Base-by-base conservation (phyloP, 2,329 filamentous ascomycete species). In the Alternaria sp. region DNA sequence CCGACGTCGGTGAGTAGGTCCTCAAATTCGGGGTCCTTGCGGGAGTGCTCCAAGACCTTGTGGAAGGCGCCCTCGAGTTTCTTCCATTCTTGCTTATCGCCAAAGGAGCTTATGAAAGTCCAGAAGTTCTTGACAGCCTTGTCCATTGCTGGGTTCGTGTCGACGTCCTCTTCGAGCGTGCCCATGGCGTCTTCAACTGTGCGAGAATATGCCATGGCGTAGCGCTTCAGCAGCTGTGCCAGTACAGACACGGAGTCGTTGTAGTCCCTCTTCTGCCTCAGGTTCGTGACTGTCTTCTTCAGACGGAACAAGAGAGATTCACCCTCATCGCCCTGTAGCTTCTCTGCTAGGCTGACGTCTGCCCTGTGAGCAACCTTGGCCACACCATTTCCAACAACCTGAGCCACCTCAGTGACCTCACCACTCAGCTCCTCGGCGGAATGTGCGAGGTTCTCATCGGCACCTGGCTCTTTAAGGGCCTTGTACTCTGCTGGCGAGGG, bases 211-310 rank as follows among this genome's bases (percentile, higher is more conserved):
- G 89, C 83, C 63, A 88, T 82, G 9, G 91, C 89, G 76, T 96
- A 97, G 42, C 90, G 87, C 72, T 93, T 88, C 57, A 97, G 84
- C 6, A 98, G 83, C 7, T 89, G 79, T 0, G 91, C 87, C 32
- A 98, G 78, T 0, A 89, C 93, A 1, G 91, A 93, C 0, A 97
- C 93, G 0, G 94, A 97, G 48, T 94, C 89, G 0, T 90, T 88
- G 75, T 98, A 98, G 75, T 97, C 93, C 7, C 85, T 87, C 52
- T 91, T 88, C 71, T 92, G 86, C 7, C 91, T 86, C 14, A 98
- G 84, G 39, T 91, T 91, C 14, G 87, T 68, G 4, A 98, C 88
- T 0, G 90, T 89, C 69, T 90, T 84, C 77, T 94, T 94, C 51
- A 98, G 81, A 6, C 94, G 89, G 66, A 89, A 85, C 6, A 94